These are phyloP conservation scores for Tricholoma saponaceum DNA, from an alignment of 768 basidiomycete species.

Conservation along the genomic window DNA sequence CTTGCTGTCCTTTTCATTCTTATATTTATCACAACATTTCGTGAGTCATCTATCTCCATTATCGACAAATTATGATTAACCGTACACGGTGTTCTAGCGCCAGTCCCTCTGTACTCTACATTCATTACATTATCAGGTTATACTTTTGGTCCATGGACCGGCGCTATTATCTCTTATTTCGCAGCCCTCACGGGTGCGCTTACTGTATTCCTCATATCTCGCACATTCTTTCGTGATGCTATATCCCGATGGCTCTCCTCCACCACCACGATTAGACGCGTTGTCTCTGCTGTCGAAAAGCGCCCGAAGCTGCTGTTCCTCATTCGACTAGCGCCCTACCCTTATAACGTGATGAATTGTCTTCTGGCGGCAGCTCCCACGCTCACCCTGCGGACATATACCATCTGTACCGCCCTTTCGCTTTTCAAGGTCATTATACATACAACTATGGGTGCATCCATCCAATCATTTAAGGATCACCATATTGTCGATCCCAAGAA, in stretches of 20 bases:
- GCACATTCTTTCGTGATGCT: slow-evolving; percentile 62
- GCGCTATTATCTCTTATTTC: slow-evolving; percentile 82
- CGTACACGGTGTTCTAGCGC: slow-evolving; percentile 45
- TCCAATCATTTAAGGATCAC: slow-evolving; percentile 77
- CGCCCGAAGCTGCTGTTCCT: slow-evolving; percentile 86
- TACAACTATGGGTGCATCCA: slow-evolving; percentile 81
- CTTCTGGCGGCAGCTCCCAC: slow-evolving; percentile 85
- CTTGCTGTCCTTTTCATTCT: slow-evolving; percentile 75
- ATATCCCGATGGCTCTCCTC: slow-evolving; percentile 73
- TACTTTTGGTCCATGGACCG: slow-evolving; percentile 80
- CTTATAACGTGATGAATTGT: slow-evolving; percentile 94
- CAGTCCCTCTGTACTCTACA: slow-evolving; percentile 89
- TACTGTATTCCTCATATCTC: slow-evolving; percentile 77
- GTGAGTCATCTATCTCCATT: slow-evolving; percentile 43
- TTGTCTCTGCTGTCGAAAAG: slow-evolving; percentile 83
- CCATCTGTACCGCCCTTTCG: slow-evolving; percentile 74
- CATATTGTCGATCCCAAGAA: slow-evolving; percentile 36
- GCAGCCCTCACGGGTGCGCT: slow-evolving; percentile 85
- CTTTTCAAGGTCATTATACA: slow-evolving; percentile 90
- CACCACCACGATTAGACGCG: slow-evolving; percentile 69
- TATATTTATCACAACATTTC: slow-evolving; percentile 85
- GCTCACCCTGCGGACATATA: slow-evolving; percentile 75
- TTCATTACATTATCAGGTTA: slow-evolving; percentile 91
- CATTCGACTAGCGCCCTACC: slow-evolving; percentile 88
- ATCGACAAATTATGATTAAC: slow-evolving; percentile 1